Conservation (phyloP, 495 filamentous ascomycete species). For the Cercophora samala region DNA sequence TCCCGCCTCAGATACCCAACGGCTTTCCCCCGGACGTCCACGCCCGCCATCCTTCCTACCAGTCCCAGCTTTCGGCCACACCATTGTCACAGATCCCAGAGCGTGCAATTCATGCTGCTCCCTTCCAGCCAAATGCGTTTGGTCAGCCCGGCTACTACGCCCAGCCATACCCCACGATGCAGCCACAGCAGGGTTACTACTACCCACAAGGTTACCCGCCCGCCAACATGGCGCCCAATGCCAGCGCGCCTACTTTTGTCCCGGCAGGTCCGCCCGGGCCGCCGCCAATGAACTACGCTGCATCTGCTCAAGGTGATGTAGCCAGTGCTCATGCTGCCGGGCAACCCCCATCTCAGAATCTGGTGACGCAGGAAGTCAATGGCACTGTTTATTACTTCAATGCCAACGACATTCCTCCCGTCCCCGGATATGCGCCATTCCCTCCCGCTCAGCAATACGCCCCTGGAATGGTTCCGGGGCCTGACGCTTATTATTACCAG, state of each 20-base stretch:
- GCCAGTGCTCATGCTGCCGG: constrained; percentile 21
- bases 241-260: constrained; percentile 57
- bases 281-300: constrained; percentile 46
- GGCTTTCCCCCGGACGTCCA: constrained; percentile 59
- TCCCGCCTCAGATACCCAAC: constrained; percentile 66
- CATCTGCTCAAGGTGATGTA: constrained; percentile 42
- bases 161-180: constrained; percentile 49
- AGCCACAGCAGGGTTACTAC: constrained; percentile 54
- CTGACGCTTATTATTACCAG: constrained; percentile 63
- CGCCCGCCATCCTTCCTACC: constrained; percentile 67
- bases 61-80: constrained; percentile 77
- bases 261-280: constrained; percentile 50
- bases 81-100: constrained; percentile 94
- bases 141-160: constrained; percentile 64
- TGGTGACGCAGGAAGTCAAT: constrained; percentile 86
- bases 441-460: constrained; percentile 49
- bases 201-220: constrained; percentile 50
- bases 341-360: constrained; percentile 53
- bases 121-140: constrained; percentile 79
- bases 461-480: constrained; percentile 64
- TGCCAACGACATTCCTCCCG: constrained; percentile 60
- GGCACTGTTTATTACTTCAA: constrained; percentile 97
- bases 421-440: constrained; percentile 52
- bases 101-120: constrained; percentile 84
- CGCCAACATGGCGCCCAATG: constrained; percentile 49